Evolutionary conservation across 768 basidiomycete species (phyloP), one percentile per base, ranked within the genome.

Genomic region (Pulveroboletus sp.): DNA sequence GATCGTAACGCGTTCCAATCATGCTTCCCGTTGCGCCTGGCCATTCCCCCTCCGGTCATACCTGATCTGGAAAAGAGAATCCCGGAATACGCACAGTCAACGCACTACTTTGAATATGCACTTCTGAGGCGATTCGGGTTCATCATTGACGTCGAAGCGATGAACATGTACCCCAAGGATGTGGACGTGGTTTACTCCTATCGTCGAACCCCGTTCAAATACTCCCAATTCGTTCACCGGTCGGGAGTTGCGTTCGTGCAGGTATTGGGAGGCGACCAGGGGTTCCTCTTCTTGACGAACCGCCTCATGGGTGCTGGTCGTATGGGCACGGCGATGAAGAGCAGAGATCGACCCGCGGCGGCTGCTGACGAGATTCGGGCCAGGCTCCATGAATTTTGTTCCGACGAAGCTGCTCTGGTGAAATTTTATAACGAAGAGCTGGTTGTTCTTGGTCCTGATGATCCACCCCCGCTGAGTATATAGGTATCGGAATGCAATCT

Each of bases 221-320:
- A 92, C 68, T 89, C 92, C 17, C 95, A 98, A 64, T 97, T 91
- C 65, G 87, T 96, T 28, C 95, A 96, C 62, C 82, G 85, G 43
- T 81, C 86, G 5, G 96, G 96, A 2, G 81, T 88, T 21, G 93
- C 90, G 8, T 92, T 97, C 62, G 83, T 93, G 8, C 93, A 96
- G 64, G 85, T 95, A 50, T 61, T 93, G 5, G 89, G 86, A 2
- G 89, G 84, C 2, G 66, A 76, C 4, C 75, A 85, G 47, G 93
- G 93, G 0, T 94, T 93, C 68, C 68, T 92, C 51, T 95, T 94
- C 75, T 73, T 93, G 57, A 93, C 89, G 47, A 97, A 97, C 65
- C 75, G 93, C 21, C 71, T 94, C 50, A 86, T 90, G 76, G 83
- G 79, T 3, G 77, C 83, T 11, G 83, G 85, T 42, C 73, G 85